A percentile compares a stretch with the other conserved stretches of the same genome.
These are phyloP conservation scores for Pseudoperonospora humuli DNA, from an alignment of 352 stramenopile genomes.

Conservation along the genomic window DNA sequence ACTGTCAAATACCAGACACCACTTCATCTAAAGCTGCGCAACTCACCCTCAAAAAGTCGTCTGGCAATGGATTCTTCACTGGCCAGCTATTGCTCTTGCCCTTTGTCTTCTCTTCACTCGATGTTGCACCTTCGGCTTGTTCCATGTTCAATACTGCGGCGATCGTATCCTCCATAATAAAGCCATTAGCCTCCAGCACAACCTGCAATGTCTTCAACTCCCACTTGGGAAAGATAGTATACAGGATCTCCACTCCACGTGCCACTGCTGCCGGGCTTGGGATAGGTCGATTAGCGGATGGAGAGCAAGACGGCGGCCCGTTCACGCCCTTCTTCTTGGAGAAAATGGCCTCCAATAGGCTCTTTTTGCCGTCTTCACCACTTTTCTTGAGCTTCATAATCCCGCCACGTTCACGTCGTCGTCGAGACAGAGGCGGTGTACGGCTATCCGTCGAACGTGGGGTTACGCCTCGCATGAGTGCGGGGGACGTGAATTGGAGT, in stretches of 20 bases:
- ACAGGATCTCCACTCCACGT: constrained; percentile 60
- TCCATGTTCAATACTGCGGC: constrained; percentile 74
- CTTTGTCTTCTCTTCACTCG: background rate
- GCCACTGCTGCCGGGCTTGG: constrained; percentile 41
- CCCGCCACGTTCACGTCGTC: constrained; percentile 9
- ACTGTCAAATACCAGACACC: no score
- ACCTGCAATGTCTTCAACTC: constrained; percentile 54
- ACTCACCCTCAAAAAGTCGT: constrained; percentile 71
- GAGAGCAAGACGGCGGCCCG: constrained; percentile 5
- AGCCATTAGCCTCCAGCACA: constrained; percentile 67
- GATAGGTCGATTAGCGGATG: constrained; percentile 1
- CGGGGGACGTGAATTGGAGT: constrained; percentile 16
- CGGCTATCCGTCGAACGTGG: constrained; percentile 3
- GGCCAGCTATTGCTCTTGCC: constrained; percentile 23
- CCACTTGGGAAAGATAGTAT: constrained; percentile 80
- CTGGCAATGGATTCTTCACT: constrained; percentile 64
- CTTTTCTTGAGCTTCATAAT: constrained; percentile 25
- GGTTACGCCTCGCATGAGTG: constrained; percentile 4
- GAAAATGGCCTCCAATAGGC: constrained; percentile 43
- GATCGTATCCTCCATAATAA: constrained; percentile 79
- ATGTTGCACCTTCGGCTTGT: constrained; percentile 26
- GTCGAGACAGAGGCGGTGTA: constrained; percentile 6
- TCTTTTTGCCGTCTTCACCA: constrained; percentile 26
- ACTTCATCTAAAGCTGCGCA: background rate
- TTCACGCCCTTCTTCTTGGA: constrained; percentile 35